These are phyloP conservation scores for Aspergillus sp. DNA, from an alignment of 2,329 filamentous ascomycete species.

Conservation along the genomic window DNA sequence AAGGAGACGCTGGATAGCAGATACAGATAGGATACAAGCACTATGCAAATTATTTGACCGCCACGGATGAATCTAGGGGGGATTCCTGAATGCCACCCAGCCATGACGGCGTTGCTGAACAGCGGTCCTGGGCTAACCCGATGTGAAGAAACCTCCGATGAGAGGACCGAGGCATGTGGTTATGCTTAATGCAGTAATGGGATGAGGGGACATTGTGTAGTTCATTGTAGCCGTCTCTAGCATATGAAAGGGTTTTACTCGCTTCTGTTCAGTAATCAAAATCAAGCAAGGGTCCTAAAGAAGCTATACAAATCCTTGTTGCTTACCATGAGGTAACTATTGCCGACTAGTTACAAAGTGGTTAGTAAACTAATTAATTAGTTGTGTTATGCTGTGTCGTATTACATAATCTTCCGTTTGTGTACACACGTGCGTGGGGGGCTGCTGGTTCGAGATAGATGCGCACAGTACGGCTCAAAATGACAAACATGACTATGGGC, in stretches of 20 bases:
- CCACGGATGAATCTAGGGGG: neutral
- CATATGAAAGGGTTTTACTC: neutral
- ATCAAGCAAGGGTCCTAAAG: neutral
- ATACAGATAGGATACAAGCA: neutral
- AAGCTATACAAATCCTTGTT: no score
- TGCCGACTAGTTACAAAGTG: no score
- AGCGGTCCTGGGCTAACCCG: constrained; percentile 1
- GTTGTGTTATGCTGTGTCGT: neutral
- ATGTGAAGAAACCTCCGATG: constrained; percentile 1
- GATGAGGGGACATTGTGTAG: no score
- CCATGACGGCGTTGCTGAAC: neutral
- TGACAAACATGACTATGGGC: no score
- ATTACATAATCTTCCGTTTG: constrained; percentile 3
- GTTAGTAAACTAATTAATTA: no score
- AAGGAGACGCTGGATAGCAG: neutral
- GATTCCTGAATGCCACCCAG: neutral
- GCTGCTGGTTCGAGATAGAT: neutral
- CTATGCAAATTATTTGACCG: neutral
- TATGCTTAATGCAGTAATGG: neutral
- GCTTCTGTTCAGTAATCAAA: neutral
- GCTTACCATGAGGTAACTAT: no score
- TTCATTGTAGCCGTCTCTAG: neutral
- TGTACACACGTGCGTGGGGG: neutral
- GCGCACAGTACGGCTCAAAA: neutral
- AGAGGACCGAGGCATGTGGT: constrained; percentile 1